Evolutionary conservation across 129 eudicot genomes (phyloP).

Genomic region (Dittrichia graveolens): DNA sequence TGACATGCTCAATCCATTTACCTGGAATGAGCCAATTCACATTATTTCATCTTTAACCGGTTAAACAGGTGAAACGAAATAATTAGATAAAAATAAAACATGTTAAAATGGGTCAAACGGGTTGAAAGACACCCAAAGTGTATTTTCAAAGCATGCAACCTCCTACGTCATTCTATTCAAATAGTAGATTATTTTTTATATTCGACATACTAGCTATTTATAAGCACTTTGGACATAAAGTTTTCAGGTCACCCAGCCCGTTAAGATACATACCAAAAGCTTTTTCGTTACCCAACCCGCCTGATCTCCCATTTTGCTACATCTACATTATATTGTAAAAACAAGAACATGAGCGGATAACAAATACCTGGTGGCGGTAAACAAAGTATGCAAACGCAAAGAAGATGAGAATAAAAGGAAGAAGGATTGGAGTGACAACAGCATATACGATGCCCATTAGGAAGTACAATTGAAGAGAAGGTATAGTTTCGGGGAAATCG

Average conservation of each 20-base stretch:
- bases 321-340: not conserved
- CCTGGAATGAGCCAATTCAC: too few species aligned
- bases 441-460: slow-evolving; percentile 86
- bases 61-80: not conserved
- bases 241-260: too few species aligned
- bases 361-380: slow-evolving; percentile 90
- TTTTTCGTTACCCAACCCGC: not conserved
- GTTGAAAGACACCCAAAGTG: too few species aligned
- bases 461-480: slow-evolving; percentile 87
- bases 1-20: not conserved
- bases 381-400: slow-evolving; percentile 88
- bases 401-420: slow-evolving; percentile 84
- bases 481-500: slow-evolving; percentile 83
- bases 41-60: not conserved
- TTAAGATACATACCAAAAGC: too few species aligned
- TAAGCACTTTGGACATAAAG: too few species aligned
- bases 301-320: not conserved
- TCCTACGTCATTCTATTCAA: too few species aligned
- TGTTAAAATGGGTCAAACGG: too few species aligned
- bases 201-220: not conserved
- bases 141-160: too few species aligned
- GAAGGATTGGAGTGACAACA: slow-evolving; percentile 85
- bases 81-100: too few species aligned
- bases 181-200: too few species aligned
- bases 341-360: not conserved